phyloP scores from a whole-genome alignment of 495 filamentous ascomycete genomes.

The Bacidia gigantensis region DNA sequence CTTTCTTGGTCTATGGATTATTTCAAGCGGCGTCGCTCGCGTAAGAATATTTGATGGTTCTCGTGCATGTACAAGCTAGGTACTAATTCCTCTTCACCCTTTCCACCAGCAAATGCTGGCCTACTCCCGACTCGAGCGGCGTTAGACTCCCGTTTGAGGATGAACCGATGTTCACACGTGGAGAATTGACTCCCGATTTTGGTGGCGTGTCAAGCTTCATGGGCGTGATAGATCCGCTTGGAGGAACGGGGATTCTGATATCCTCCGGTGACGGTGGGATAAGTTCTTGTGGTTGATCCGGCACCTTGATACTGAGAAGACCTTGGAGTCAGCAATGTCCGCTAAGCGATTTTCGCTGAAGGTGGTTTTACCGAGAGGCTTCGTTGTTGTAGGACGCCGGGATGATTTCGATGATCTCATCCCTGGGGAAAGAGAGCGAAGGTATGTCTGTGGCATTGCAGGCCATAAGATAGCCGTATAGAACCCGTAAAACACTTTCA shows the following conservation, averaged over 20 bases:
- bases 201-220: conserved; percentile 35
- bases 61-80: not conserved
- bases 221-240: conserved; percentile 39
- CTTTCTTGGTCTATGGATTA: no score
- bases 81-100: conserved; percentile 16
- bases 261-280: conserved; percentile 70
- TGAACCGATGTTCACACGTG: conserved; percentile 14
- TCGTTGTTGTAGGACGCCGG: conserved; percentile 95
- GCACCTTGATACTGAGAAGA: conserved; percentile 56
- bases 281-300: conserved; percentile 43
- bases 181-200: conserved; percentile 28
- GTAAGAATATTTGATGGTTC: not conserved
- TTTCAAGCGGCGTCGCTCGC: not conserved
- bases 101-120: conserved; percentile 14
- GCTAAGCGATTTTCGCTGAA: not conserved
- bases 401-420: conserved; percentile 98
- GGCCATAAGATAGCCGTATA: conserved; percentile 98
- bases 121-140: conserved; percentile 9
- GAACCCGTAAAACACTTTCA: conserved; percentile 86
- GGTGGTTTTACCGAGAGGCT: conserved; percentile 30
- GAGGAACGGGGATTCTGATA: conserved; percentile 66
- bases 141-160: conserved; percentile 10
- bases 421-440: conserved; percentile 79
- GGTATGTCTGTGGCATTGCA: conserved; percentile 96
- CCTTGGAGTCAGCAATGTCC: not conserved